A percentile compares a stretch with the other conserved stretches of the same genome.
Evolutionary conservation across 495 filamentous ascomycete genomes (phyloP).

Genomic region (Penicillium desertorum): DNA sequence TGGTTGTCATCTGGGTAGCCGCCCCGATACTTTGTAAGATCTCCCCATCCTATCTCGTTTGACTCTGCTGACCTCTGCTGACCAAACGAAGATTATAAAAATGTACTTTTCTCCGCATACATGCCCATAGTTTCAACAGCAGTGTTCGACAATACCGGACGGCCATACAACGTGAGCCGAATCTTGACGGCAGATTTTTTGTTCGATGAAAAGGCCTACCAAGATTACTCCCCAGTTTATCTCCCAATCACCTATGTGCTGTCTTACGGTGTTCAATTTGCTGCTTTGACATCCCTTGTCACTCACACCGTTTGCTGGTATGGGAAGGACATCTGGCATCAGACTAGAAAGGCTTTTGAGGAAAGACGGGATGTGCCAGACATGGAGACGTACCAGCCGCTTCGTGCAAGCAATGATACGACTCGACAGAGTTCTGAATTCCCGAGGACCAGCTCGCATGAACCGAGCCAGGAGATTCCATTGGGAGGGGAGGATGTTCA

Average conservation of each 20-base stretch:
- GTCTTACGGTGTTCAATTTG: conserved; percentile 81
- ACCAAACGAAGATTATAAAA: conserved; percentile 59
- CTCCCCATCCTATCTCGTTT: neutral
- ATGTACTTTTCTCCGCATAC: conserved; percentile 72
- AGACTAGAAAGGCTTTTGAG: conserved; percentile 30
- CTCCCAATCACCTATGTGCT: conserved; percentile 81
- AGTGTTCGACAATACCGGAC: conserved; percentile 76
- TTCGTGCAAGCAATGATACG: conserved; percentile 13
- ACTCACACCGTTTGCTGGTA: conserved; percentile 31
- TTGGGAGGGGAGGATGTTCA: conserved; percentile 56
- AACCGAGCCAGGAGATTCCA: conserved; percentile 21
- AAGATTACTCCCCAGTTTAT: conserved; percentile 76
- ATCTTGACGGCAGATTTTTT: conserved; percentile 72
- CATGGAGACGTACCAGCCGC: conserved; percentile 27
- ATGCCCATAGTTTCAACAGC: conserved; percentile 74
- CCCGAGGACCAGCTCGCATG: conserved; percentile 19
- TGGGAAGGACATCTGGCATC: conserved; percentile 34
- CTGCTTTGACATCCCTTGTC: conserved; percentile 62
- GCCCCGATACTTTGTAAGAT: conserved; percentile 63
- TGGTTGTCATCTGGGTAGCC: conserved; percentile 79
- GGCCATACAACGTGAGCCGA: conserved; percentile 73
- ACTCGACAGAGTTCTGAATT: conserved; percentile 16
- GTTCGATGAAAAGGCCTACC: conserved; percentile 72
- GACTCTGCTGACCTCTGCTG: conserved; percentile 3
- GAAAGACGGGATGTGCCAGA: conserved; percentile 24